Evolutionary conservation across 2,329 filamentous ascomycete genomes (phyloP).

Genomic region (Colletotrichum tabaci): DNA sequence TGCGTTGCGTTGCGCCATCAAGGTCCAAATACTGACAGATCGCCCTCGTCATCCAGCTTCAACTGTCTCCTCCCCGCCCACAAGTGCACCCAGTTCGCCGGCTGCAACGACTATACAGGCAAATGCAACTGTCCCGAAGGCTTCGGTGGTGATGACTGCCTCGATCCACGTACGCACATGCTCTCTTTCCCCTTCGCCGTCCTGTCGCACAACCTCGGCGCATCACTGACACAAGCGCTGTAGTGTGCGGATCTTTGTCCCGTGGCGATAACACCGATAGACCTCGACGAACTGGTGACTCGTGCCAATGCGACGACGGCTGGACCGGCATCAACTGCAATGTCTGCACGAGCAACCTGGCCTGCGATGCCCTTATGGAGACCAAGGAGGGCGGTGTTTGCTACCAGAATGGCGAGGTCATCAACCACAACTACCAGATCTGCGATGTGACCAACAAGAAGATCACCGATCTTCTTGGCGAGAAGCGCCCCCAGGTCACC

Average conservation of each 20-base stretch:
- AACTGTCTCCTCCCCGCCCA: constrained; percentile 97
- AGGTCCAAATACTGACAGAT: constrained; percentile 42
- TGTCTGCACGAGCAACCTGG: constrained; percentile 87
- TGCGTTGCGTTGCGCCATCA: not conserved
- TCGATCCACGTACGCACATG: constrained; percentile 76
- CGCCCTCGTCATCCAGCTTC: constrained; percentile 74
- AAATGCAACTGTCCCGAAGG: constrained; percentile 94
- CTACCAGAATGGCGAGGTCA: constrained; percentile 90
- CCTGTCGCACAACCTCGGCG: constrained; percentile 16
- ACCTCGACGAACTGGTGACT: constrained; percentile 75
- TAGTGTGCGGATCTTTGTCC: constrained; percentile 88
- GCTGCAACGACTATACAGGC: constrained; percentile 90
- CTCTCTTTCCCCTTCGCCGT: not conserved
- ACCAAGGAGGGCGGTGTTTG: constrained; percentile 87
- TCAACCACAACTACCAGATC: constrained; percentile 97
- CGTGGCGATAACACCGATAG: constrained; percentile 87
- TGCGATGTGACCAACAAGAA: constrained; percentile 97
- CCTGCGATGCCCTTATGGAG: constrained; percentile 91
- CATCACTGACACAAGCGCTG: constrained; percentile 40
- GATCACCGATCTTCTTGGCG: constrained; percentile 88
- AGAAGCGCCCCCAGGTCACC: constrained; percentile 91
- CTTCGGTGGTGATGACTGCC: constrained; percentile 94
- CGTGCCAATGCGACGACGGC: constrained; percentile 89
- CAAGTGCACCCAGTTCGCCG: constrained; percentile 89
- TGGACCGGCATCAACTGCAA: constrained; percentile 99